phyloP scores from a whole-genome alignment of 192 early-diverging fungal genomes.

The Lunasporangiospora selenospora region DNA sequence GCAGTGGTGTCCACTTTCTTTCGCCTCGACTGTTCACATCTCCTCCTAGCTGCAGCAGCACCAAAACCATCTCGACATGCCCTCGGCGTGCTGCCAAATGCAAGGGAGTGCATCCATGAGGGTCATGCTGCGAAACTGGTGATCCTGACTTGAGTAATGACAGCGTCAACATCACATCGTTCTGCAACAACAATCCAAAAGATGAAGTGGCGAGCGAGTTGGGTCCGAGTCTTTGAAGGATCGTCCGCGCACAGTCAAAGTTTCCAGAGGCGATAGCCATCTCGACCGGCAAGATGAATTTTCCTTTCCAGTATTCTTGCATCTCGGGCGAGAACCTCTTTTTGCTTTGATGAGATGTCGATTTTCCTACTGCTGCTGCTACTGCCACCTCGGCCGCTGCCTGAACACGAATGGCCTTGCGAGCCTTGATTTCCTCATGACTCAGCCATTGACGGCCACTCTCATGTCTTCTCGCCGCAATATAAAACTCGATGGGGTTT shows the following conservation, averaged over 20 bases:
- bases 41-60: constrained; percentile 62
- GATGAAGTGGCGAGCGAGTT: constrained; percentile 22
- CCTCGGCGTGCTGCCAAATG: constrained; percentile 72
- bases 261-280: constrained; percentile 43
- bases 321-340: constrained; percentile 35
- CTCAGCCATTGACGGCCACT: constrained; percentile 46
- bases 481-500: constrained; percentile 40
- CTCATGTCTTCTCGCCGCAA: constrained; percentile 34
- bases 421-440: constrained; percentile 39
- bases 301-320: constrained; percentile 45
- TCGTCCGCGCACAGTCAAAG: constrained; percentile 36
- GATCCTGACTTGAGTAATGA: constrained; percentile 43
- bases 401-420: constrained; percentile 14
- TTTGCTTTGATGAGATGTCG: too few species aligned
- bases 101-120: constrained; percentile 68
- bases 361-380: too few species aligned
- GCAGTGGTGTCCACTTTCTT: constrained; percentile 45
- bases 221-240: constrained; percentile 37
- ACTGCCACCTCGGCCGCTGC: neutral
- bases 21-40: constrained; percentile 66
- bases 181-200: constrained; percentile 45
- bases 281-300: constrained; percentile 38
- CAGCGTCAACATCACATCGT: constrained; percentile 51
- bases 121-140: constrained; percentile 46
- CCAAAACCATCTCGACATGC: constrained; percentile 52